Evolutionary conservation across 2,329 filamentous ascomycete genomes (phyloP).

Genomic region (Diaporthe ilicicola): DNA sequence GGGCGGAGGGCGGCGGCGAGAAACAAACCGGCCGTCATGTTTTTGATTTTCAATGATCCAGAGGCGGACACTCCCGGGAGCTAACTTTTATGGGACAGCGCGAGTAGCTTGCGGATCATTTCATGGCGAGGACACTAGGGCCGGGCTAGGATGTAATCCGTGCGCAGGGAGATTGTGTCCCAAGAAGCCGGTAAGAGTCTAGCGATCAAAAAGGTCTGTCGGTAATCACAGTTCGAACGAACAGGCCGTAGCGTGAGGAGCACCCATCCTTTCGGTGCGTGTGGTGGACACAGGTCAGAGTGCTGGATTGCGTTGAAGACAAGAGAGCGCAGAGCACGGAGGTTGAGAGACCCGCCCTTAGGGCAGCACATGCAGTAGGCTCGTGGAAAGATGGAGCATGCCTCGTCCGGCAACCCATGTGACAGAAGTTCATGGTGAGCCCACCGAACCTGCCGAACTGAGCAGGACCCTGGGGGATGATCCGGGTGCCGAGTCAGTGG

Average conservation of each 20-base stretch:
- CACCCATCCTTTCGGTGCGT: neutral
- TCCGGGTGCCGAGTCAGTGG: conserved; percentile 20
- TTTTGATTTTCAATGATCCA: neutral
- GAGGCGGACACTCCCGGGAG: conserved; percentile 15
- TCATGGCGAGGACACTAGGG: neutral
- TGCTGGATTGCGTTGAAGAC: neutral
- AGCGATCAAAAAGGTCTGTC: neutral
- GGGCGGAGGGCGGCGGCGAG: neutral
- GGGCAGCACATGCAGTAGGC: neutral
- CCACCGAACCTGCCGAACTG: neutral
- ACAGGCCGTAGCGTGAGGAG: neutral
- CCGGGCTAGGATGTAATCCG: neutral
- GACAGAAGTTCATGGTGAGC: neutral
- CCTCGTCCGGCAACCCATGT: neutral
- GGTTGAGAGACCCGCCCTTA: conserved; percentile 17
- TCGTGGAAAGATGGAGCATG: conserved; percentile 5
- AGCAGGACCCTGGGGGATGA: conserved; percentile 3
- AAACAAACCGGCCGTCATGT: neutral
- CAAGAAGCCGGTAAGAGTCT: conserved; percentile 15
- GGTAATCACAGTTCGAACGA: neutral
- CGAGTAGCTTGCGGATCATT: conserved; percentile 3
- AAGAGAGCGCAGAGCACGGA: neutral
- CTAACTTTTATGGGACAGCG: neutral
- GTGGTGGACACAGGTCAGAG: neutral
- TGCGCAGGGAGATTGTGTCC: conserved; percentile 7